phyloP scores from a whole-genome alignment of 108 stramenopile species.

The Cyclotella distinguenda region DNA sequence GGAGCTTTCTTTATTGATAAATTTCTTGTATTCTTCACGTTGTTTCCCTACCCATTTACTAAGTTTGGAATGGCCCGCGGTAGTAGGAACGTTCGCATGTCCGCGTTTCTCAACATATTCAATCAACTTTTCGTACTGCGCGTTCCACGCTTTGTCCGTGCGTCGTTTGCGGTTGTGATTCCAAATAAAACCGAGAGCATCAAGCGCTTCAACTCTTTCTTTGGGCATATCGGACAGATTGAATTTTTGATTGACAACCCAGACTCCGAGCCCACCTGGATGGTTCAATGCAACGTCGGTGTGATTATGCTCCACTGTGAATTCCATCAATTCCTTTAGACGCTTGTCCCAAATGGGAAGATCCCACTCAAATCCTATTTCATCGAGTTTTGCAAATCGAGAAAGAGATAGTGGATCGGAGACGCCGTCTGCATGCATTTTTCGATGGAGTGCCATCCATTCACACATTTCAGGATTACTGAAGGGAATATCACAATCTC shows the following conservation, averaged over 20 bases:
- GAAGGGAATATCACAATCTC: conserved; percentile 46
- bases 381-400: conserved; percentile 30
- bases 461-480: conserved; percentile 16
- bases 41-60: conserved; percentile 50
- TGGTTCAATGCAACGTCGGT: conserved; percentile 16
- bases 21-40: conserved; percentile 47
- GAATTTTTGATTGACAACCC: conserved; percentile 45
- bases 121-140: conserved; percentile 14
- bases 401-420: conserved; percentile 4
- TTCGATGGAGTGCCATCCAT: conserved; percentile 38
- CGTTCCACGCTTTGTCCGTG: conserved; percentile 26
- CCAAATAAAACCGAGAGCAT: conserved; percentile 49
- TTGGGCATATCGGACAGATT: conserved; percentile 40
- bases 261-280: conserved; percentile 34
- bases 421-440: conserved; percentile 6
- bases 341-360: conserved; percentile 40
- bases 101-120: conserved; percentile 25
- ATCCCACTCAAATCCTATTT: conserved; percentile 39
- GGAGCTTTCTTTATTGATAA: conserved; percentile 36
- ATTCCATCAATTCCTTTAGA: conserved; percentile 30
- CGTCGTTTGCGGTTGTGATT: conserved; percentile 42
- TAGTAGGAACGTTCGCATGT: conserved; percentile 41
- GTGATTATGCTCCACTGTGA: conserved; percentile 19
- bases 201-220: conserved; percentile 34
- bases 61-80: conserved; percentile 25